Percentiles rank a stretch among this genome's conserved stretches.
phyloP scores from a whole-genome alignment of 2,329 filamentous ascomycete genomes.

The Cercospora canescens region DNA sequence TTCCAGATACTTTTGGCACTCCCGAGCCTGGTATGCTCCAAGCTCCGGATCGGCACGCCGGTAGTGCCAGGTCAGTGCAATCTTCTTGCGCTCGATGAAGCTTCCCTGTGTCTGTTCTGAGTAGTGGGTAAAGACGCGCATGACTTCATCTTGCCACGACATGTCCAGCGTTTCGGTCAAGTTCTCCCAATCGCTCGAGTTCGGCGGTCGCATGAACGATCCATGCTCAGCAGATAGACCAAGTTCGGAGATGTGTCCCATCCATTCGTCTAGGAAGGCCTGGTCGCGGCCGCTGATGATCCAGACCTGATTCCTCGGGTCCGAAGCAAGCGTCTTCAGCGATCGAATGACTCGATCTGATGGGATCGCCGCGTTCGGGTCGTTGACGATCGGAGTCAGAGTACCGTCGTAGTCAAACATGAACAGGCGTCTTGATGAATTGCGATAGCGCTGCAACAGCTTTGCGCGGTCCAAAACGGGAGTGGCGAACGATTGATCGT shows the following conservation, averaged over 20 bases:
- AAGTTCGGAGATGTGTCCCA: constrained; percentile 85
- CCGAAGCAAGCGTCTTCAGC: constrained; percentile 74
- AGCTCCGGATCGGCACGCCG: constrained; percentile 85
- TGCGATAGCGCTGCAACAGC: constrained; percentile 72
- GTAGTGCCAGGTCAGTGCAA: constrained; percentile 96
- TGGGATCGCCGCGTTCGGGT: constrained; percentile 85
- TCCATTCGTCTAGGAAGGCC: constrained; percentile 83
- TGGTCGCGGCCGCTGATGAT: constrained; percentile 96
- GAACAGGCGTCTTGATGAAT: constrained; percentile 78
- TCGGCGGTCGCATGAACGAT: constrained; percentile 86
- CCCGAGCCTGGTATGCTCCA: constrained; percentile 72
- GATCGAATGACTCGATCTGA: constrained; percentile 79
- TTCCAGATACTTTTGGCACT: constrained; percentile 81
- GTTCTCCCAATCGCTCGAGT: constrained; percentile 79
- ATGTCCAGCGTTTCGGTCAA: constrained; percentile 84
- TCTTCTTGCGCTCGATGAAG: constrained; percentile 91
- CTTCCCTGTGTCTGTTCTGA: constrained; percentile 87
- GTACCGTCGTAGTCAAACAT: constrained; percentile 99
- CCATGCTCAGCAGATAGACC: constrained; percentile 98
- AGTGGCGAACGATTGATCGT: constrained; percentile 73
- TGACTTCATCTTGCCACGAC: constrained; percentile 85
- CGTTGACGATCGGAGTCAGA: constrained; percentile 89
- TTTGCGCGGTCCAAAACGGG: constrained; percentile 76
- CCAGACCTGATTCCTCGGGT: constrained; percentile 89
- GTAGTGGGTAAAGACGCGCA: constrained; percentile 82